Evolutionary conservation across 164 flowering plant species (phyloP), one percentile per base, ranked within the genome.

Genomic region (Berberis vulgaris): DNA sequence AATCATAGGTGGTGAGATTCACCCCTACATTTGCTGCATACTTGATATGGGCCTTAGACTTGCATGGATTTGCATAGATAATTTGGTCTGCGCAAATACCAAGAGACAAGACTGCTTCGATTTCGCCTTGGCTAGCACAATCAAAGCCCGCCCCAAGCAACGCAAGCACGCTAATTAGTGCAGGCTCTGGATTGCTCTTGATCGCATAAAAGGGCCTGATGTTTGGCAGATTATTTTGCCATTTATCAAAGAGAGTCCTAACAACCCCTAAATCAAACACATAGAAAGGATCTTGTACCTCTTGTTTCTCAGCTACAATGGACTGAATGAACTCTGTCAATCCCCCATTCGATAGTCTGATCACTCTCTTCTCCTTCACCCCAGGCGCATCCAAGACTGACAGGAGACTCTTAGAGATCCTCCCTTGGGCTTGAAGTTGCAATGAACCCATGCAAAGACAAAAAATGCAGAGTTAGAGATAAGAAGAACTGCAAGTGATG

Each of bases 231-330:
- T 10, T 56, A 38, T 2, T 56, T 40, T 6, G 13, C 59, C 59
- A 56, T 56, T 38, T 12, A 41, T 56, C 43, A 40, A 56, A 13
- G 2, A 56, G 59, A 41, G 41, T 56, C 10, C 41, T 6, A 56
- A 56, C 59, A 40, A 38, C 1, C 7, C 59, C 59, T 9, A 38
- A 56, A 6, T 56, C 59, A 1, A 56, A 5, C 39, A 56, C 59
- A 56, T 56, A 56, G 43, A 57, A 57, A 40, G 60, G 60, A 3
- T 57, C 60, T 41, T 40, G 40, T 57, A 57, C 45, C 42, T 57
- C 45, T 57, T 57, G 42, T 2, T 42, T 57, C 44, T 7, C 11
- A 10, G 60, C 1, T 10, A 57, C 9, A 6, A 57, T 40, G 11
- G 60, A 57, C 60, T 41, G 43, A 42, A 57, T 57, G 12, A 40